Conservation (phyloP, 768 basidiomycete species). For the Stropharia rugosoannulata region DNA sequence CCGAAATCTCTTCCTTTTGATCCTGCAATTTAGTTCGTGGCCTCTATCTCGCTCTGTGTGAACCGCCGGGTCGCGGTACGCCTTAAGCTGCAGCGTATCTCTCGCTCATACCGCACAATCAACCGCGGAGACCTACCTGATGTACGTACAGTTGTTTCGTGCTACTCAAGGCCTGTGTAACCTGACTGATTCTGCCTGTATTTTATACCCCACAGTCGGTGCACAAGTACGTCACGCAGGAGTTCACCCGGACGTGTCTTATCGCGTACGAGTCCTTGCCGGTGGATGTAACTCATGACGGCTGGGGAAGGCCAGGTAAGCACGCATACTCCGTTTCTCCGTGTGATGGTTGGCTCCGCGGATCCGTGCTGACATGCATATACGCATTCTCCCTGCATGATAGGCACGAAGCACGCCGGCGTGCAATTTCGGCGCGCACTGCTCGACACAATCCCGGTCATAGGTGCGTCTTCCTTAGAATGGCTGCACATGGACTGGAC, state of each 20-base stretch:
- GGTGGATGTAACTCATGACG: constrained; percentile 61
- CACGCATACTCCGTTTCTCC: neutral
- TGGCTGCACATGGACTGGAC: neutral
- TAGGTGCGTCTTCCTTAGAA: constrained; percentile 47
- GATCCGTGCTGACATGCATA: neutral
- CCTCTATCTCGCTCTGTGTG: constrained; percentile 60
- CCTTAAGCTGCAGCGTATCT: constrained; percentile 62
- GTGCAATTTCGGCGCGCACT: constrained; percentile 65
- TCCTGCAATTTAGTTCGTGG: constrained; percentile 40
- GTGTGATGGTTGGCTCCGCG: no score
- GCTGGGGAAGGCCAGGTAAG: constrained; percentile 74
- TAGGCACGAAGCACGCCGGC: constrained; percentile 60
- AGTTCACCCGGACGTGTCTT: constrained; percentile 74
- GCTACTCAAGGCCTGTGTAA: neutral
- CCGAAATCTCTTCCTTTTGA: neutral
- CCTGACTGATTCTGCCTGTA: neutral
- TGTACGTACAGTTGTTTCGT: constrained; percentile 32
- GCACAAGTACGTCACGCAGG: constrained; percentile 66
- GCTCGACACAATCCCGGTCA: constrained; percentile 67
- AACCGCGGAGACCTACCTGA: constrained; percentile 58
- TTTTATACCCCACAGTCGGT: constrained; percentile 48
- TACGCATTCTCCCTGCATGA: neutral
- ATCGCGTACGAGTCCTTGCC: constrained; percentile 73
- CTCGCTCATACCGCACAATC: constrained; percentile 56
- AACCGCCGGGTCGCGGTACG: constrained; percentile 71